phyloP scores from a whole-genome alignment of 2,329 filamentous ascomycete genomes.

The Polytolypa hystricis region DNA sequence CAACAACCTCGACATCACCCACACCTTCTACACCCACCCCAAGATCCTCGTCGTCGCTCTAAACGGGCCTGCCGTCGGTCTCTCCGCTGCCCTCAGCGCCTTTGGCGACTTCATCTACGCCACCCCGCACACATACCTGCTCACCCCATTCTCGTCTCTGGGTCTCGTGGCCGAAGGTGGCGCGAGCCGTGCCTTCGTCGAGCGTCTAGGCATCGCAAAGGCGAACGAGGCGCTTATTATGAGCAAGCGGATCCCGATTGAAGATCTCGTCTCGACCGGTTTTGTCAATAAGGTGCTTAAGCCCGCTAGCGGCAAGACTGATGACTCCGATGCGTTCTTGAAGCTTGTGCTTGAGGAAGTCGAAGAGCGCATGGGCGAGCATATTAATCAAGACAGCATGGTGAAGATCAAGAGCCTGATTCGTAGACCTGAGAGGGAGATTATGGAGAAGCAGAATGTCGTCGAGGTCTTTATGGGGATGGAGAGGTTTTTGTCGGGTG shows the following conservation, averaged over 20 bases:
- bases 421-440: conserved; percentile 57
- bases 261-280: conserved; percentile 63
- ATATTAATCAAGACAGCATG: conserved; percentile 70
- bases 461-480: conserved; percentile 78
- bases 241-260: conserved; percentile 62
- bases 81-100: conserved; percentile 71
- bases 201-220: conserved; percentile 65
- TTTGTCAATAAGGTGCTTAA: conserved; percentile 79
- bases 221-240: conserved; percentile 91
- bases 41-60: conserved; percentile 87
- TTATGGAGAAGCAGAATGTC: conserved; percentile 66
- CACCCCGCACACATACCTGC: conserved; percentile 66
- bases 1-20: conserved; percentile 81
- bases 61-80: conserved; percentile 82
- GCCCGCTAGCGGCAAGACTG: conserved; percentile 42
- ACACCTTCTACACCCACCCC: conserved; percentile 83
- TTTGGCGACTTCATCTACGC: conserved; percentile 91
- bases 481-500: conserved; percentile 64
- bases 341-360: conserved; percentile 65
- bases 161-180: conserved; percentile 86
- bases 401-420: conserved; percentile 78
- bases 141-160: conserved; percentile 83
- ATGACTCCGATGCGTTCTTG: conserved; percentile 59
- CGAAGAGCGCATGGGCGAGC: conserved; percentile 64
- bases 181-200: conserved; percentile 65